Percentiles rank a stretch among this genome's conserved stretches.
These are phyloP conservation scores for Colletotrichum salicis DNA, from an alignment of 2,329 filamentous ascomycete species.

Conservation along the genomic window DNA sequence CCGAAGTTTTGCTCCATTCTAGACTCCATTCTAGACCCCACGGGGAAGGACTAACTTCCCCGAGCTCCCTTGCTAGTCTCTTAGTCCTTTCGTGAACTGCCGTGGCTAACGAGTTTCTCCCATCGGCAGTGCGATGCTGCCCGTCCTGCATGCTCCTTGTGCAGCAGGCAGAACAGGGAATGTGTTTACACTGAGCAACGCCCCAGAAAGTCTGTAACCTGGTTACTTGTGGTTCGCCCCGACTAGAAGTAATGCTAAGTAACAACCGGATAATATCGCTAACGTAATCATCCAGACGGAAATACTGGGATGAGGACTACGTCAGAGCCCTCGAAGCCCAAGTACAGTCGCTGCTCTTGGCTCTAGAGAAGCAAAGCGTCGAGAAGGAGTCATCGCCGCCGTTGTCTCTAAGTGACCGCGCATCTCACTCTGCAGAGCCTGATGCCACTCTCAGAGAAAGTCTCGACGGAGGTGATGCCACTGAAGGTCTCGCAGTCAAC, in stretches of 20 bases:
- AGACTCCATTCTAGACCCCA: neutral
- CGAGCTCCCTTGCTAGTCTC: neutral
- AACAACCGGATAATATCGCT: neutral
- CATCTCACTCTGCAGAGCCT: neutral
- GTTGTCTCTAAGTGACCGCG: neutral
- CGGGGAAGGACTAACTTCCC: neutral
- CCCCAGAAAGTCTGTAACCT: slow-evolving; percentile 22
- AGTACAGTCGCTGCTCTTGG: slow-evolving; percentile 33
- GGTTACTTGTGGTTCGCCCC: neutral
- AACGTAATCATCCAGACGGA: slow-evolving; percentile 25
- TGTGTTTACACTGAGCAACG: slow-evolving; percentile 32
- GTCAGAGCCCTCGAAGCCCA: slow-evolving; percentile 36
- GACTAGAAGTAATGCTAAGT: neutral
- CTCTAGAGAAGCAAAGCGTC: slow-evolving; percentile 27
- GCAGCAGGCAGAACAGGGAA: slow-evolving; percentile 31
- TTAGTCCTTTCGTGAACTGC: neutral
- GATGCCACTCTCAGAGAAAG: neutral
- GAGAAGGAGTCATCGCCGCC: slow-evolving; percentile 17
- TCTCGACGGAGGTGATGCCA: neutral
- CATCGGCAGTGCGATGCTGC: slow-evolving; percentile 34
- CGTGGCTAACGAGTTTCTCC: slow-evolving; percentile 9
- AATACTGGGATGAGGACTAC: slow-evolving; percentile 38
- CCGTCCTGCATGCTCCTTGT: slow-evolving; percentile 35
- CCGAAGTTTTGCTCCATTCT: neutral
- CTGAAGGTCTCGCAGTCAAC: neutral